Percentiles rank a stretch among this genome's conserved stretches.
Conservation (phyloP, 306 rosid genomes). For the Quercus wislizeni region DNA sequence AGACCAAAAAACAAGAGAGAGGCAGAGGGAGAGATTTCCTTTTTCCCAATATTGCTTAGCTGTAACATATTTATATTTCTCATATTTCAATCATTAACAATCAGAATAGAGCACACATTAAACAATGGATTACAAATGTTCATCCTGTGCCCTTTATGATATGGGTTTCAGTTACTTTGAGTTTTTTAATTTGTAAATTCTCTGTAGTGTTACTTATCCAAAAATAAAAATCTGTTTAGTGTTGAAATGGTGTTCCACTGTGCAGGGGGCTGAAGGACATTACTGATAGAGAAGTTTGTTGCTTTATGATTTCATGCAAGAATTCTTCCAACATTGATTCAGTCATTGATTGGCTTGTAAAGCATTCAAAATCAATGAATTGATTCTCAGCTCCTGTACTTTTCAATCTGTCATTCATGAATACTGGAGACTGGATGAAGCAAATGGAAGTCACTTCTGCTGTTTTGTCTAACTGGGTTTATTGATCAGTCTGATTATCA, state of each 20-base stretch:
- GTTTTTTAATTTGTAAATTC: background rate
- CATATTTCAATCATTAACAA: background rate
- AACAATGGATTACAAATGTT: background rate
- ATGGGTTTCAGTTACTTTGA: background rate
- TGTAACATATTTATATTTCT: background rate
- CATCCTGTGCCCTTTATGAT: background rate
- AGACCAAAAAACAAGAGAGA: background rate
- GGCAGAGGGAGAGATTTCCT: background rate
- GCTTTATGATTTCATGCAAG: constrained; percentile 75
- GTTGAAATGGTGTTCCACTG: constrained; percentile 6
- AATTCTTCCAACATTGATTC: constrained; percentile 60
- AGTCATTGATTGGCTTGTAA: constrained; percentile 62
- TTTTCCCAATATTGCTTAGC: background rate
- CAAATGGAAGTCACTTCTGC: constrained; percentile 7
- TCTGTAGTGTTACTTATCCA: too few species aligned
- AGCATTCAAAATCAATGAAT: constrained; percentile 63
- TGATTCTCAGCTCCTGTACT: constrained; percentile 29
- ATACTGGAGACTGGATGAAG: constrained; percentile 21
- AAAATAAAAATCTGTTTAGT: background rate
- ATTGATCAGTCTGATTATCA: constrained; percentile 1
- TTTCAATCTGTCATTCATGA: constrained; percentile 8
- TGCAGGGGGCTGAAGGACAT: constrained; percentile 65
- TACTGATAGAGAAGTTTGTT: constrained; percentile 58
- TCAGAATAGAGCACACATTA: background rate
- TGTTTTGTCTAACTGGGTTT: constrained; percentile 3